Percentiles rank a stretch among this genome's conserved stretches.
Evolutionary conservation across 2,329 filamentous ascomycete genomes (phyloP).

Genomic region (Gnomoniopsis sp.): DNA sequence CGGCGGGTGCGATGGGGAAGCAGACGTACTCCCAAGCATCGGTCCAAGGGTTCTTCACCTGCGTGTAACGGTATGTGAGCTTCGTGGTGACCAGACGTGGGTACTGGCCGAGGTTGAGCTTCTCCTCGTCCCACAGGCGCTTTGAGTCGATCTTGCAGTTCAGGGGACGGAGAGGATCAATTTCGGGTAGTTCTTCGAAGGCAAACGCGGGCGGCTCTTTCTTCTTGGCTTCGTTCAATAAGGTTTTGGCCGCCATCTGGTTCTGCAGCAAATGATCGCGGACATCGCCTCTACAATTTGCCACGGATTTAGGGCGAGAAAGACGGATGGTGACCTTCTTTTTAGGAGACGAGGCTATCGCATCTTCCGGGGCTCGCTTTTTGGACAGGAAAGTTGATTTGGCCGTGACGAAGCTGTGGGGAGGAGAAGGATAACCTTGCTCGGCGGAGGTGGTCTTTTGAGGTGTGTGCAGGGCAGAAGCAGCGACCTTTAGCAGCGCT

Average conservation of each 20-base stretch:
- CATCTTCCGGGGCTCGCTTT: background rate
- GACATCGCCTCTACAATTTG: background rate
- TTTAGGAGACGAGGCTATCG: background rate
- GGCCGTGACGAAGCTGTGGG: background rate
- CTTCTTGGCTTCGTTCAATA: background rate
- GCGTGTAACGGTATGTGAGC: background rate
- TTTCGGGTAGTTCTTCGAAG: background rate
- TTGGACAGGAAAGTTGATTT: background rate
- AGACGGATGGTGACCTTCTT: background rate
- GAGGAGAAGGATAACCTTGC: background rate
- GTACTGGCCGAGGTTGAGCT: background rate
- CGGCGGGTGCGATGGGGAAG: conserved; percentile 5
- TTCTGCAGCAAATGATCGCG: background rate
- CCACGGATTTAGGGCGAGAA: background rate
- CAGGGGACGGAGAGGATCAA: background rate
- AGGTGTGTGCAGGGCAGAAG: background rate
- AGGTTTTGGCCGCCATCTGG: background rate
- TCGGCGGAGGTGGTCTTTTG: background rate
- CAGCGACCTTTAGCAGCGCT: background rate
- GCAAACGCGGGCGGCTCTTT: too few species aligned
- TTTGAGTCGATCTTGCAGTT: background rate
- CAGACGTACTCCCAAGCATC: background rate
- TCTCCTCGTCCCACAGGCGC: background rate
- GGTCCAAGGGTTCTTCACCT: background rate
- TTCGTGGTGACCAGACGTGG: conserved; percentile 5